Evolutionary conservation across 2,329 filamentous ascomycete genomes (phyloP), one percentile per base, ranked within the genome.

Genomic region (Exophiala oligosperma): DNA sequence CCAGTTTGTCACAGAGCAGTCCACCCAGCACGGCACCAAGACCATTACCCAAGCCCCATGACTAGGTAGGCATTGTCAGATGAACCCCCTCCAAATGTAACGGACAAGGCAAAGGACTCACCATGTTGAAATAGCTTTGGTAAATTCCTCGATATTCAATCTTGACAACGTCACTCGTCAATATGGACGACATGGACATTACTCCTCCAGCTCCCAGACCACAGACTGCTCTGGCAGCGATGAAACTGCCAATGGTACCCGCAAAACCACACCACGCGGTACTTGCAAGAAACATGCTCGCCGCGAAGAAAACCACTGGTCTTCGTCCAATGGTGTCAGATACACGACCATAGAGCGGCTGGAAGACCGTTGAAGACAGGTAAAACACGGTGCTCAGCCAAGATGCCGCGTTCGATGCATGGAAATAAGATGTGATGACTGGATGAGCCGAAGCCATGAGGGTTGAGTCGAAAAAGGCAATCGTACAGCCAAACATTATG

Each of bases 301-400:
- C 78, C 1, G 83, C 82, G 9, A 81, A 79, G 9, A 92, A 74
- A 66, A 90, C 91, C 1, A 87, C 80, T 17, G 79, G 75, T 59
- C 73, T 67, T 12, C 74, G 74, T 9, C 90, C 89, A 58, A 92
- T 74, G 0, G 87, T 85, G 72, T 93, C 90, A 1, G 88, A 91
- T 1, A 92, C 71, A 1, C 90, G 82, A 2, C 89, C 90, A 63
- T 90, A 83, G 1, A 93, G 75, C 0, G 90, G 89, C 72, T 92
- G 87, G 57, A 91, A 87, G 24, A 87, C 84, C 1, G 89, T 92
- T 3, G 85, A 89, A 0, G 90, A 91, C 38, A 94, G 79, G 37
- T 93, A 74, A 64, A 92, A 93, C 0, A 88, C 84, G 0, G 90
- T 93, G 1, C 89, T 91, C 3, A 93, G 79, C 90, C 90, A 94